A percentile compares a stretch with the other conserved stretches of the same genome.
Evolutionary conservation across 1,284 basidiomycete species (phyloP).

Genomic region (Leccinum fallax): DNA sequence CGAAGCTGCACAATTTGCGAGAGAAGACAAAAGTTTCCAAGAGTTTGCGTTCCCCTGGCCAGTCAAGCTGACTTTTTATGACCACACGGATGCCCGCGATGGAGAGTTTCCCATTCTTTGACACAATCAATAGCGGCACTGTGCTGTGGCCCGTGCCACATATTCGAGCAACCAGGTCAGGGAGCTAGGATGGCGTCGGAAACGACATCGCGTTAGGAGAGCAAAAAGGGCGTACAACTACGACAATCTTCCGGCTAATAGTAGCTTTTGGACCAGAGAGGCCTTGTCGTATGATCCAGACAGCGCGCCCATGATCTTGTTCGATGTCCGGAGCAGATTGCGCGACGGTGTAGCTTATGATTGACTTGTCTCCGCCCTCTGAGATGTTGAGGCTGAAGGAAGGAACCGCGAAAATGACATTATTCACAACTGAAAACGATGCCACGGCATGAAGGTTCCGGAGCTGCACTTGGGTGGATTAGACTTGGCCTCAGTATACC

Average conservation of each 20-base stretch:
- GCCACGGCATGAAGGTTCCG: conserved; percentile 65
- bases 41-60: conserved; percentile 34
- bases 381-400: conserved; percentile 47
- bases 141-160: conserved; percentile 47
- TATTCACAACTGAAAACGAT: conserved; percentile 68
- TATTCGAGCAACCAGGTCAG: conserved; percentile 46
- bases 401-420: conserved; percentile 60
- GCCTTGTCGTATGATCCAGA: conserved; percentile 66
- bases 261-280: conserved; percentile 42
- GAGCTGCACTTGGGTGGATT: conserved; percentile 45
- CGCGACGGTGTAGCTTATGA: conserved; percentile 59
- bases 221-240: conserved; percentile 43
- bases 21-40: conserved; percentile 51
- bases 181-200: conserved; percentile 40
- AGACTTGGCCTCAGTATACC: conserved; percentile 12
- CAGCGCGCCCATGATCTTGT: conserved; percentile 47
- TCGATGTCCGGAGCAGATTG: conserved; percentile 46
- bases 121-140: conserved; percentile 47
- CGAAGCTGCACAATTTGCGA: conserved; percentile 46
- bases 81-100: conserved; percentile 47
- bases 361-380: conserved; percentile 40
- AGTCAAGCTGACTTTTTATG: conserved; percentile 38
- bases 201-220: conserved; percentile 13
- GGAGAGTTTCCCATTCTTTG: conserved; percentile 47
- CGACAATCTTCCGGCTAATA: conserved; percentile 44